Conservation (phyloP, 805 yeast species). For the Pichia manshurica region DNA sequence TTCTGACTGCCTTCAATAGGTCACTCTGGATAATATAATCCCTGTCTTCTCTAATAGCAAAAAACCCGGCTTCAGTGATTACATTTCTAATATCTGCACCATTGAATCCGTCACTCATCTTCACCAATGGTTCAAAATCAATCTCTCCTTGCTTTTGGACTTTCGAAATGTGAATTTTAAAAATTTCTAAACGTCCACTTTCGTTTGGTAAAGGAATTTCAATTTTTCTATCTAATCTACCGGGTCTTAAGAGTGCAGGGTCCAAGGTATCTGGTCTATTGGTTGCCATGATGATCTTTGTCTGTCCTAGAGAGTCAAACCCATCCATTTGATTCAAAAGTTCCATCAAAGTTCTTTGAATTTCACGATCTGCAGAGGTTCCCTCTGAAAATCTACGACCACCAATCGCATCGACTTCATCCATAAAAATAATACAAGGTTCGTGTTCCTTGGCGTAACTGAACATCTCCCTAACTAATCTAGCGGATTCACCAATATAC, state of each 20-base stretch:
- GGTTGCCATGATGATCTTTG: constrained; percentile 98
- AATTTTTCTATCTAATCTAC: constrained; percentile 92
- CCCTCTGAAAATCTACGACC: constrained; percentile 98
- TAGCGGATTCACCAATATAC: constrained; percentile 95
- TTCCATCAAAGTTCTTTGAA: constrained; percentile 97
- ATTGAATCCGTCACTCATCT: constrained; percentile 98
- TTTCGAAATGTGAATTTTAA: constrained; percentile 84
- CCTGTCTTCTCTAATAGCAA: constrained; percentile 96
- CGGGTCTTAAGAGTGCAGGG: constrained; percentile 96
- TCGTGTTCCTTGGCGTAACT: constrained; percentile 96
- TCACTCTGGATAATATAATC: constrained; percentile 92
- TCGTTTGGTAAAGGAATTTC: constrained; percentile 96
- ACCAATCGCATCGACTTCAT: constrained; percentile 98
- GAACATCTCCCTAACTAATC: constrained; percentile 96
- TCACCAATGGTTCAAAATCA: constrained; percentile 94
- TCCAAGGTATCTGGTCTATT: constrained; percentile 97
- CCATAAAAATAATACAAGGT: constrained; percentile 97
- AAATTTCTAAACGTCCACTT: constrained; percentile 88
- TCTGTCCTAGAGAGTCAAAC: constrained; percentile 91
- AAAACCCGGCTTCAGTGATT: constrained; percentile 97
- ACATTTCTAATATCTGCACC: constrained; percentile 98
- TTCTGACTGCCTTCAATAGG: constrained; percentile 95
- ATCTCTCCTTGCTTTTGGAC: constrained; percentile 91
- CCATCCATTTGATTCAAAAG: constrained; percentile 98
- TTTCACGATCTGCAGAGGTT: constrained; percentile 97